Conservation (phyloP, 176 grass and related monocot species). For the Rhynchospora breviuscula region DNA sequence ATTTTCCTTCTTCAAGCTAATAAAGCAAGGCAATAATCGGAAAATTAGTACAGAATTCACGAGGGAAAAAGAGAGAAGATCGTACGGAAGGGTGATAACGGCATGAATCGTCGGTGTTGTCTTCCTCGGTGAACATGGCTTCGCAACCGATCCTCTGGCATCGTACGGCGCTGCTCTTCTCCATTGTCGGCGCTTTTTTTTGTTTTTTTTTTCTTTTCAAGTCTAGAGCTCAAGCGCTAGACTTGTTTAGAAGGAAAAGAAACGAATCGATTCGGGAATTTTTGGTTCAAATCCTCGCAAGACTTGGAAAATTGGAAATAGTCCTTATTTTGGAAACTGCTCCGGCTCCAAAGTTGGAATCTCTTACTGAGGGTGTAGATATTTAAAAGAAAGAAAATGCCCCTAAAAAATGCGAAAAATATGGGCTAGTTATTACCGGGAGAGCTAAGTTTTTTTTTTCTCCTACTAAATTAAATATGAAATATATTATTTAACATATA, state of each 20-base stretch:
- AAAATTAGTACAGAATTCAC: not conserved
- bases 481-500: too few species aligned
- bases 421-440: too few species aligned
- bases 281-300: not conserved
- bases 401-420: too few species aligned
- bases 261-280: not conserved
- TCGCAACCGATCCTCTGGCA: slow-evolving; percentile 96
- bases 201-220: not conserved
- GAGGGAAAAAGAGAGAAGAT: not conserved
- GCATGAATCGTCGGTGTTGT: slow-evolving; percentile 78
- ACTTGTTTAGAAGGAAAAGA: not conserved
- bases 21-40: not conserved
- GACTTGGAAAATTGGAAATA: too few species aligned
- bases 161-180: slow-evolving; percentile 35
- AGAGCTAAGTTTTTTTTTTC: too few species aligned
- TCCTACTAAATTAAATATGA: too few species aligned
- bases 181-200: slow-evolving; percentile 30
- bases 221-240: not conserved
- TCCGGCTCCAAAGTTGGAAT: too few species aligned
- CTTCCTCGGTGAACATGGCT: slow-evolving; percentile 60
- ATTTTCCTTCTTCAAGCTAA: not conserved
- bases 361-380: too few species aligned
- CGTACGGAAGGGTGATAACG: slow-evolving; percentile 81
- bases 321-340: too few species aligned
- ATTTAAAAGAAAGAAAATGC: too few species aligned